Evolutionary conservation across 345 rosid genomes (phyloP), one percentile per base, ranked within the genome.

Genomic region (Gossypium herbaceum): DNA sequence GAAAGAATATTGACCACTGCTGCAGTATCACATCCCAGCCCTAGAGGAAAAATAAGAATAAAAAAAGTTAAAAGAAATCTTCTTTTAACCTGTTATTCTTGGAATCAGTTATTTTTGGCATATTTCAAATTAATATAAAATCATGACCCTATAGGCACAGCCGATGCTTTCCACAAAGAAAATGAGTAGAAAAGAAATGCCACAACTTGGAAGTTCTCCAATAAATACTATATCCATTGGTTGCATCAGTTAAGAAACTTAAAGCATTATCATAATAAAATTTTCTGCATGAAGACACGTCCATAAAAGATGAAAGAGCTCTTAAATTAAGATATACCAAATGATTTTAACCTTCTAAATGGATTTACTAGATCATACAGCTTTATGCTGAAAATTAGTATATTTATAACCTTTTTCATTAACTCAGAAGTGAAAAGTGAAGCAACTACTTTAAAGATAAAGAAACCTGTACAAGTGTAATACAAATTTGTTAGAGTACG

Each of bases 1-100:
- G 92, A 87, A 70, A 90, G 86, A 78, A 90, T 81, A 65, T 84
- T 79, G 75, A 90, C 78, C 75, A 90, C 91, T 0, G 77, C 81
- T 2, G 81, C 59, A 48, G 81, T 84, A 70, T 90, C 92, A 34
- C 90, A 86, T 58, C 95, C 95, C 41, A 82, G 78, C 56, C 93
- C 95, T 88, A 64, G 22, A 62, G 11, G 22, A 24, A 13, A 13
- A 73, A 3, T 29, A 9, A 10, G 34, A 11, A 4, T 1, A 34
- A 12, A 7, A 20, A 75, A 51, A 39, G 44, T 16, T 13, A 20
- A 16, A 9, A 50, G 24, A 68, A 47, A 3, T 7, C 16, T 67
- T 45, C 12, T 22, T 22, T 45, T 67, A 47, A 12, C 19, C 56
- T 45, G 47, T 47, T 24, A 7, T 47, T 12, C 54, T 44, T 20